Percentiles rank a stretch among this genome's conserved stretches.
Conservation (phyloP, 2,329 filamentous ascomycete genomes). For the Aspergillus fijiensis region DNA sequence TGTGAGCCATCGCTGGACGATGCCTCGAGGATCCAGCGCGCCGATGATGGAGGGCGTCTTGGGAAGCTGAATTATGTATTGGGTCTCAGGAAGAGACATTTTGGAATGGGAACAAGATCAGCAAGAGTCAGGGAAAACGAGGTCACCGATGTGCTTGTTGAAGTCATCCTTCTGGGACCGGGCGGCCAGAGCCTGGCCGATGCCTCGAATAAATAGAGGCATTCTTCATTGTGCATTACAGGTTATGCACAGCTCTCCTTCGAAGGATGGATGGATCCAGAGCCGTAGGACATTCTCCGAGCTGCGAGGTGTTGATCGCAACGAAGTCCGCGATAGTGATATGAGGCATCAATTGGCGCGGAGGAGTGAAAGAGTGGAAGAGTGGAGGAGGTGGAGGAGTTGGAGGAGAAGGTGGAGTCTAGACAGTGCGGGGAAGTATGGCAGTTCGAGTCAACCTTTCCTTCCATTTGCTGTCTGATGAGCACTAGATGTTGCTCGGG, state of each 20-base stretch:
- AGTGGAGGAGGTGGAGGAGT: neutral
- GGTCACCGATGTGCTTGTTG: neutral
- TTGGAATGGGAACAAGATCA: neutral
- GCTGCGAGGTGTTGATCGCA: neutral
- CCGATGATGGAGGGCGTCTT: constrained; percentile 18
- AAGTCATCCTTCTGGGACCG: neutral
- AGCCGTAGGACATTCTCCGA: neutral
- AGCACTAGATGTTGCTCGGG: neutral
- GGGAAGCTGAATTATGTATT: constrained; percentile 34
- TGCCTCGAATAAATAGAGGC: neutral
- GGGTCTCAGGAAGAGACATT: constrained; percentile 22
- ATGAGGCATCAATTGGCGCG: neutral
- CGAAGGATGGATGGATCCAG: neutral
- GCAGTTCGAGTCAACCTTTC: neutral
- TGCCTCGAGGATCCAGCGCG: constrained; percentile 21
- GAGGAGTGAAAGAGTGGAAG: neutral
- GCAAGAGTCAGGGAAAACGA: neutral
- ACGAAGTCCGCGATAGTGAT: neutral
- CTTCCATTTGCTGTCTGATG: neutral
- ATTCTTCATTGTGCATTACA: no score
- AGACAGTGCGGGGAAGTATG: neutral
- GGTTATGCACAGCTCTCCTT: no score
- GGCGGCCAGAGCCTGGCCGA: neutral
- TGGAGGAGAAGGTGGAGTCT: neutral
- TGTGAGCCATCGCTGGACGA: constrained; percentile 36